These are phyloP conservation scores for Colletotrichum sp. DNA, from an alignment of 2,329 filamentous ascomycete genomes.

Conservation along the genomic window DNA sequence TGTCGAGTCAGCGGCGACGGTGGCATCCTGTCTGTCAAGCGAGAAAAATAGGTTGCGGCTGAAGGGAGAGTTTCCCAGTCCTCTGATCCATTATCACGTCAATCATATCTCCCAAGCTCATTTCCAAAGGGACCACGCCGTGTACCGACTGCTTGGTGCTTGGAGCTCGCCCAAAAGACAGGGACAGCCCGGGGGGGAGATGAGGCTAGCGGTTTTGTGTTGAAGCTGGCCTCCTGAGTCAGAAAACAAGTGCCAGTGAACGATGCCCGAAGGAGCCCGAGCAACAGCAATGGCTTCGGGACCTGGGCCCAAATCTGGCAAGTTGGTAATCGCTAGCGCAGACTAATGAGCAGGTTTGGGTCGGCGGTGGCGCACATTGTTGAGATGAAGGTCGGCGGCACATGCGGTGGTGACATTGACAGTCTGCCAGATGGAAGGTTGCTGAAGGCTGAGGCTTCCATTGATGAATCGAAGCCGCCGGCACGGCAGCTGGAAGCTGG, in stretches of 20 bases:
- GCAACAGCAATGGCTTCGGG: background rate
- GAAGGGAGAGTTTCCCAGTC: background rate
- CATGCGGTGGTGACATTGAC: background rate
- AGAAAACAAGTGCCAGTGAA: background rate
- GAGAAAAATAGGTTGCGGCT: background rate
- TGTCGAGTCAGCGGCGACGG: background rate
- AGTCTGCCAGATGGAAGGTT: constrained; percentile 3
- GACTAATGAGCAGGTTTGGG: background rate
- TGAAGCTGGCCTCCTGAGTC: background rate
- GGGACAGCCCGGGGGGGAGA: background rate
- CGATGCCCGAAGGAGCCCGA: background rate
- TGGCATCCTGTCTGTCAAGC: background rate
- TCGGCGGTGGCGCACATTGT: background rate
- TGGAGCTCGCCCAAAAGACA: background rate
- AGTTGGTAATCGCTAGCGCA: background rate
- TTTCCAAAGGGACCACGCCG: background rate
- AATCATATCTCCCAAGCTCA: constrained; percentile 4
- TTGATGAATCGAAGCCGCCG: background rate
- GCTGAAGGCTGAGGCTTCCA: background rate
- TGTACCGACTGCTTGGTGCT: background rate
- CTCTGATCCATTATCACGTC: background rate
- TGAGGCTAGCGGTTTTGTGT: constrained; percentile 15
- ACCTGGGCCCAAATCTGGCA: background rate
- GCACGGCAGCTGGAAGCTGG: background rate
- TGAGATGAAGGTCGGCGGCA: background rate